Evolutionary conservation across 2,329 filamentous ascomycete genomes (phyloP), one percentile per base, ranked within the genome.

Genomic region (Penicillium sp.): DNA sequence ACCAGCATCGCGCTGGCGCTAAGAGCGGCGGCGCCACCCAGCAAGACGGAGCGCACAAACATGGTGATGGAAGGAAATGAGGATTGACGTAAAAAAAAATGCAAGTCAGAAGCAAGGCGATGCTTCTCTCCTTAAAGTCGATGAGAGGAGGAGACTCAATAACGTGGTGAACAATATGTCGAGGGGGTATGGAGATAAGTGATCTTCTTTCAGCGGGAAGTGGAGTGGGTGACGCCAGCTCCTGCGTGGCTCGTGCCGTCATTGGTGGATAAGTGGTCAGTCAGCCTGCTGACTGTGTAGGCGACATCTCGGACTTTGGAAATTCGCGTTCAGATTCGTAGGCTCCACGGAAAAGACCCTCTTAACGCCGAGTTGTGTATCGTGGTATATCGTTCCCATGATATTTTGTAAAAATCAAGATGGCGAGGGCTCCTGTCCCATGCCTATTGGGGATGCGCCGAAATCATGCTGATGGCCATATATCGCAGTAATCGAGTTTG

Each of bases 401-500:
- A n/a, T 10, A 3, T 40, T 31, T 19, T 23, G 11, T 39, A 15
- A 68, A 50, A 66, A 68, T 29, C 59, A 70, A 21, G 72, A 78
- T 68, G 71, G 69, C 56, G 60, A 70, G 55, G 64, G 70, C 44
- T 72, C 73, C 9, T 67, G 67, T 8, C 70, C 73, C 2, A 63
- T 79, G 39, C 61, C 68, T 13, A 60, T 79, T 39, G 76, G 76
- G 52, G 78, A 76, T 60, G 75, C 74, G 29, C 65, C 19, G 75
- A 78, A 61, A 64, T 73, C 45, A 65, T 75, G 58, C 67, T 72
- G 31, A 52, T 66, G 39, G 58, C 27, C 3, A 27, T 21, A 13
- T 27, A 29, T 8, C 16, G 16, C 41, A 44, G 23, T 27, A 43
- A n/a, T 27, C 21, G 4, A 11, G 15, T 11, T 43, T 16, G 15